phyloP scores from a whole-genome alignment of 2,329 filamentous ascomycete genomes.

The Cladorrhinum sp. region DNA sequence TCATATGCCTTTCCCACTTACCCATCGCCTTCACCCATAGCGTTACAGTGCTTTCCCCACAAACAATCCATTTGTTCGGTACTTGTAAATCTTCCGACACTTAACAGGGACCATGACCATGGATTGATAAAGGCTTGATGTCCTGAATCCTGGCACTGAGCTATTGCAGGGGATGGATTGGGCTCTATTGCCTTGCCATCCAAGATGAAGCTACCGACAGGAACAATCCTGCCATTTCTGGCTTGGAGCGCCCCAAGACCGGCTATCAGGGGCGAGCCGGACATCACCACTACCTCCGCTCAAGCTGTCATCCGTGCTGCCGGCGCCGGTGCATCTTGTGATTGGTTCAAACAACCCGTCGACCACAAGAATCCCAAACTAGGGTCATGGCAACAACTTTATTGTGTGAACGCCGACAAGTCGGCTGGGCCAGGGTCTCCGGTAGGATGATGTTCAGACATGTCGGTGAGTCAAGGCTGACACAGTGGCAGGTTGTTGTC shows the following conservation, averaged over 20 bases:
- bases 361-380: constrained; percentile 23
- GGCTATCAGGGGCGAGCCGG: constrained; percentile 8
- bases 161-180: neutral
- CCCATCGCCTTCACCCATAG: constrained; percentile 18
- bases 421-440: constrained; percentile 26
- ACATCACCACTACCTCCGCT: constrained; percentile 11
- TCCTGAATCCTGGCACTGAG: neutral
- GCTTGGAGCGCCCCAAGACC: constrained; percentile 21
- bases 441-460: constrained; percentile 3
- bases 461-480: neutral
- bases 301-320: constrained; percentile 10
- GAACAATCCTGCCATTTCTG: constrained; percentile 18
- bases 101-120: neutral
- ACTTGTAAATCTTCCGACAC: constrained; percentile 8
- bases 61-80: constrained; percentile 16
- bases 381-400: constrained; percentile 25
- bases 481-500: constrained; percentile 17
- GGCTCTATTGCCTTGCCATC: neutral
- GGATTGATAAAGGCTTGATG: neutral
- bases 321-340: constrained; percentile 14
- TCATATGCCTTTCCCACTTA: constrained; percentile 14
- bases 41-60: constrained; percentile 12
- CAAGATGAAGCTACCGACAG: constrained; percentile 21
- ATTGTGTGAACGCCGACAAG: constrained; percentile 24
- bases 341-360: constrained; percentile 25